Evolutionary conservation across 805 yeast species (phyloP).

Genomic region (Yamadazyma insecticola): DNA sequence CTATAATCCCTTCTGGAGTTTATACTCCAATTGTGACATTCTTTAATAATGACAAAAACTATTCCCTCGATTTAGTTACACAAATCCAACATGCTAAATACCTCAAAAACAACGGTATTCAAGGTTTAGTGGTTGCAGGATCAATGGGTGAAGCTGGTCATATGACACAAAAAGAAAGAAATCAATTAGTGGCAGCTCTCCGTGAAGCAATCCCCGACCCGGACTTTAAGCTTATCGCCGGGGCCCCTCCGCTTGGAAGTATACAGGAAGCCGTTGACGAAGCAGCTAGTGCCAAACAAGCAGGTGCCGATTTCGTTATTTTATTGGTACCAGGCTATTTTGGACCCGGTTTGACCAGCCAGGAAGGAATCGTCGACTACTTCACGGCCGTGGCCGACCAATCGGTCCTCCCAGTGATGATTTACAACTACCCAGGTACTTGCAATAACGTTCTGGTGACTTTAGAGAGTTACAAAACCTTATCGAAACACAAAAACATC

Average conservation of each 20-base stretch:
- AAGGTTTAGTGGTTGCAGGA: conserved; percentile 34
- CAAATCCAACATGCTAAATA: conserved; percentile 26
- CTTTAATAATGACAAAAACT: conserved; percentile 20
- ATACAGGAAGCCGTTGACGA: conserved; percentile 23
- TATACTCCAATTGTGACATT: conserved; percentile 29
- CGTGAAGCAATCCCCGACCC: conserved; percentile 26
- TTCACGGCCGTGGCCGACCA: conserved; percentile 25
- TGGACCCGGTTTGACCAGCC: conserved; percentile 26
- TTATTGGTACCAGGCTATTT: conserved; percentile 32
- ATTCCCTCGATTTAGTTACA: conserved; percentile 24
- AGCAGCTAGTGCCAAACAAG: conserved; percentile 17
- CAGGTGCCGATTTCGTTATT: conserved; percentile 32
- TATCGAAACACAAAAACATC: conserved; percentile 29
- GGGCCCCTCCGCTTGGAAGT: conserved; percentile 22
- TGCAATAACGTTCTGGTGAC: conserved; percentile 25
- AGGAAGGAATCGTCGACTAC: conserved; percentile 27
- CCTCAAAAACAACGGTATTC: conserved; percentile 23
- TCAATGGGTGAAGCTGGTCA: conserved; percentile 39
- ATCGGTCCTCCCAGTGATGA: conserved; percentile 29
- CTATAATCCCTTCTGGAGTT: conserved; percentile 18
- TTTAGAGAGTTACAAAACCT: conserved; percentile 16
- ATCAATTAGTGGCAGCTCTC: conserved; percentile 19
- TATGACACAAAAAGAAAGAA: conserved; percentile 26
- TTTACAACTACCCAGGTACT: conserved; percentile 36
- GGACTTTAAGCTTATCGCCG: conserved; percentile 28